phyloP scores from a whole-genome alignment of 2,329 filamentous ascomycete genomes.

The Phyllosticta citrichinensis region DNA sequence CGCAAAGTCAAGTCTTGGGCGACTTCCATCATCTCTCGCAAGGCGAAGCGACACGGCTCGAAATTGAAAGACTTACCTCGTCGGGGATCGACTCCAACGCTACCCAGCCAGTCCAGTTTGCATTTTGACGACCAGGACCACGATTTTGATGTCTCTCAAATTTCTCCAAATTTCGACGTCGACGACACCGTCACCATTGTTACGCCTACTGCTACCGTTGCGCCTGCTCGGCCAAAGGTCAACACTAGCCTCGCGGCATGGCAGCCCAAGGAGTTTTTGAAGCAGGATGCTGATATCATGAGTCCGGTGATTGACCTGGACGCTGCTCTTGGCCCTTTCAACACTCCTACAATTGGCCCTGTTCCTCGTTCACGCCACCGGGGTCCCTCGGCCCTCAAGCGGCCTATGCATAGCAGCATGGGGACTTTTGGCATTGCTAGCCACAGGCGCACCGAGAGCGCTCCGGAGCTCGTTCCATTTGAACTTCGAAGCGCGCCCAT shows the following conservation, averaged over 20 bases:
- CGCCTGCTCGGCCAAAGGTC: conserved; percentile 17
- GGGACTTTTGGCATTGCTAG: conserved; percentile 63
- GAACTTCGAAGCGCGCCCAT: conserved; percentile 42
- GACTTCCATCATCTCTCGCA: conserved; percentile 56
- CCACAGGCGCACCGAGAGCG: conserved; percentile 69
- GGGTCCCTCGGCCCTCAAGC: conserved; percentile 38
- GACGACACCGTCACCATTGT: conserved; percentile 34
- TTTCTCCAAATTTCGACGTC: conserved; percentile 31
- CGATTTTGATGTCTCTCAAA: conserved; percentile 22
- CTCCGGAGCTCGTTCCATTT: conserved; percentile 68
- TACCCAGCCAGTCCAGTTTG: conserved; percentile 5
- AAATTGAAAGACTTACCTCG: conserved; percentile 30
- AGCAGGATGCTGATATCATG: conserved; percentile 47
- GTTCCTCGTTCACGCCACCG: conserved; percentile 43
- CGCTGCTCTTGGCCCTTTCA: conserved; percentile 84
- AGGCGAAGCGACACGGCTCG: conserved; percentile 43
- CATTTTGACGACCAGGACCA: conserved; percentile 22
- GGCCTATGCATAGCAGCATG: conserved; percentile 67
- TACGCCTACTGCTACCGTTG: conserved; percentile 20
- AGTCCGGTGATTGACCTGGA: conserved; percentile 88
- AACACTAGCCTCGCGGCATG: conserved; percentile 28
- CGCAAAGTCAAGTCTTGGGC: conserved; percentile 71
- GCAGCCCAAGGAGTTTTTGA: conserved; percentile 26
- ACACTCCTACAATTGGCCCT: conserved; percentile 63
- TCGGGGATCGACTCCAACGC: conserved; percentile 19